A percentile compares a stretch with the other conserved stretches of the same genome.
phyloP scores from a whole-genome alignment of 1,284 basidiomycete species.

The Cutaneotrichosporon cutaneum region DNA sequence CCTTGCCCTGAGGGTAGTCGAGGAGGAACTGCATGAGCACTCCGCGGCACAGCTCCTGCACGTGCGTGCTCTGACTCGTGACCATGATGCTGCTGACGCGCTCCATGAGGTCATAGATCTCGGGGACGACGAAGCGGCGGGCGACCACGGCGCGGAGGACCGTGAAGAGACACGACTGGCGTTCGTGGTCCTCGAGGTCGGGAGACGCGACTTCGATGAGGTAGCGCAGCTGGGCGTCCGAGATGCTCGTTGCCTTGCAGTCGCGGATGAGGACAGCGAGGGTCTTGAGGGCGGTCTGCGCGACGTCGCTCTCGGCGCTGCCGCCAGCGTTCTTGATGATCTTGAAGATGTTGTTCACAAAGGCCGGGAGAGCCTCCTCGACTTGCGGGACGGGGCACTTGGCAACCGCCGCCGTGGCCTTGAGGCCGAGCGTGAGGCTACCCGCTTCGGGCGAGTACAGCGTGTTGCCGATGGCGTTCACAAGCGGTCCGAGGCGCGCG shows the following conservation, averaged over 20 bases:
- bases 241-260: conserved; percentile 72
- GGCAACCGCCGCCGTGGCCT: conserved; percentile 75
- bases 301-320: conserved; percentile 79
- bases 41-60: conserved; percentile 86
- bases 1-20: conserved; percentile 96
- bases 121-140: conserved; percentile 88
- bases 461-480: conserved; percentile 84
- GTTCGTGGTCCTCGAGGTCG: conserved; percentile 89
- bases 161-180: conserved; percentile 82
- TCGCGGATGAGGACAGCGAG: conserved; percentile 84
- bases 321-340: conserved; percentile 81
- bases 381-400: conserved; percentile 81
- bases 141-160: conserved; percentile 89
- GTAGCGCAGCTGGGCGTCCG: conserved; percentile 84
- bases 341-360: conserved; percentile 80
- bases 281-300: conserved; percentile 84
- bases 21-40: conserved; percentile 91
- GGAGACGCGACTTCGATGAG: conserved; percentile 82
- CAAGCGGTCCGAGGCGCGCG: conserved; percentile 79
- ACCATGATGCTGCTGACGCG: conserved; percentile 92
- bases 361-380: conserved; percentile 74
- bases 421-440: conserved; percentile 78
- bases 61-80: conserved; percentile 84
- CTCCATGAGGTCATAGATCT: conserved; percentile 98
- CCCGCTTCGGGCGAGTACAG: conserved; percentile 80